A percentile compares a stretch with the other conserved stretches of the same genome.
Evolutionary conservation across 2,329 filamentous ascomycete species (phyloP).

Genomic region (Colletotrichum brevisporum): DNA sequence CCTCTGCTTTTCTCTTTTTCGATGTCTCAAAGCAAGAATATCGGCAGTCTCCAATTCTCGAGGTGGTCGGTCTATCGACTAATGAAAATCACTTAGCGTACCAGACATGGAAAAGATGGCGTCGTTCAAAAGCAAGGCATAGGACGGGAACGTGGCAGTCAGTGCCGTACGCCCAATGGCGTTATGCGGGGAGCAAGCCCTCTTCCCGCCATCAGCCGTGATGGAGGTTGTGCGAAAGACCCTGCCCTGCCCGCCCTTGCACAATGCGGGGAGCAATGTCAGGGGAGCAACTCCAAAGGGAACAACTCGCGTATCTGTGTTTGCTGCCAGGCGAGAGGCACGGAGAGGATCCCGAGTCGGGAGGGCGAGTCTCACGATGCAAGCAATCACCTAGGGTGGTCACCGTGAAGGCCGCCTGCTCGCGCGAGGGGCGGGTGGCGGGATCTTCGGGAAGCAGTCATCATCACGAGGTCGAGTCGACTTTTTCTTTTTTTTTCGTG

Average conservation of each 20-base stretch:
- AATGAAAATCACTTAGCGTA: constrained; percentile 2
- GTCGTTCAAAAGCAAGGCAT: constrained; percentile 27
- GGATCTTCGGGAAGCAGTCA: constrained; percentile 39
- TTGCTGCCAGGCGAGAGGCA: constrained; percentile 9
- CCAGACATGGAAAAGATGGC: constrained; percentile 8
- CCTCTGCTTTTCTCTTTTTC: constrained; percentile 49
- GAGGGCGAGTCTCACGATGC: constrained; percentile 16
- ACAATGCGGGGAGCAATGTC: constrained; percentile 26
- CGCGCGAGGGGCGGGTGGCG: constrained; percentile 8
- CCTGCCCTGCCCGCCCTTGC: constrained; percentile 13
- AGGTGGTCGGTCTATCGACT: constrained; percentile 43
- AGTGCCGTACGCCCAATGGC: constrained; percentile 31
- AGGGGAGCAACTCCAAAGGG: neutral
- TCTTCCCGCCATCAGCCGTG: constrained; percentile 26
- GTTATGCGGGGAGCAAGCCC: constrained; percentile 32
- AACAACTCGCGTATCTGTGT: constrained; percentile 21
- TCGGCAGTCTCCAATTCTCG: constrained; percentile 42
- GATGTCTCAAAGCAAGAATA: neutral
- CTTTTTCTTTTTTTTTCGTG: neutral
- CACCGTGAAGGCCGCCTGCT: neutral
- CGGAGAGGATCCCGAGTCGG: neutral
- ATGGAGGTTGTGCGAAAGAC: constrained; percentile 27
- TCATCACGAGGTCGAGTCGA: constrained; percentile 21
- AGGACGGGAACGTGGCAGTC: constrained; percentile 25
- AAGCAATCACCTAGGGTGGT: neutral